Conservation (phyloP, 2,329 filamentous ascomycete species). For the Scedosporium boydii region DNA sequence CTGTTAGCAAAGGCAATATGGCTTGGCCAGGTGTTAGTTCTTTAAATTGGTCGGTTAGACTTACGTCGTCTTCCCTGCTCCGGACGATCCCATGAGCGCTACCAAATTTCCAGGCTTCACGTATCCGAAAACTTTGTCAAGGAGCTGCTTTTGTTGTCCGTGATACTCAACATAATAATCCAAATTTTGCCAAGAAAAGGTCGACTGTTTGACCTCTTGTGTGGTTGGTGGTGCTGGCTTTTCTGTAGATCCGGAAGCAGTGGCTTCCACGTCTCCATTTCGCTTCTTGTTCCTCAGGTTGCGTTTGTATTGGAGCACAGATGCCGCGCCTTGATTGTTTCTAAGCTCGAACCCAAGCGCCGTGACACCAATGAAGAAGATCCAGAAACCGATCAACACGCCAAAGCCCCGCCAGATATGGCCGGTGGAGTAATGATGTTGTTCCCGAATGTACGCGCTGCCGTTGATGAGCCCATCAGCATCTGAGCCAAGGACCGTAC, state of each 20-base stretch:
- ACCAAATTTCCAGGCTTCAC: slow-evolving; percentile 73
- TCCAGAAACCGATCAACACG: slow-evolving; percentile 64
- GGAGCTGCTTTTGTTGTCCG: slow-evolving; percentile 41
- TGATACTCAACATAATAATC: slow-evolving; percentile 62
- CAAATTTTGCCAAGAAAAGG: slow-evolving; percentile 62
- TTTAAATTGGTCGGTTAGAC: background rate
- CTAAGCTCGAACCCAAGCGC: slow-evolving; percentile 60
- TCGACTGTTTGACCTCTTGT: slow-evolving; percentile 42
- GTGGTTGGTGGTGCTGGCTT: background rate
- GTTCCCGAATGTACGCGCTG: slow-evolving; percentile 41
- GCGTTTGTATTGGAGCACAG: slow-evolving; percentile 60
- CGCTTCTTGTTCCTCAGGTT: slow-evolving; percentile 27
- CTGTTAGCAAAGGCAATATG: background rate
- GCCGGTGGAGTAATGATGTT: slow-evolving; percentile 43
- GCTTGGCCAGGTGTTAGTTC: background rate
- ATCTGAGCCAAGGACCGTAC: slow-evolving; percentile 38
- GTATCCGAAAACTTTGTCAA: slow-evolving; percentile 62
- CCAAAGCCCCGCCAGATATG: slow-evolving; percentile 72
- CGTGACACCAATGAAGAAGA: slow-evolving; percentile 66
- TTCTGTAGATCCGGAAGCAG: background rate
- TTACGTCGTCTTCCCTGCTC: slow-evolving; percentile 69
- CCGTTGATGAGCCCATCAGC: slow-evolving; percentile 41
- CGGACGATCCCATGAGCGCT: slow-evolving; percentile 70
- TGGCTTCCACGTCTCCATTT: slow-evolving; percentile 26
- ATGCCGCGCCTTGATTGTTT: slow-evolving; percentile 48